Base-by-base conservation (phyloP, 257 asterid species). In the Salvia splendens region DNA sequence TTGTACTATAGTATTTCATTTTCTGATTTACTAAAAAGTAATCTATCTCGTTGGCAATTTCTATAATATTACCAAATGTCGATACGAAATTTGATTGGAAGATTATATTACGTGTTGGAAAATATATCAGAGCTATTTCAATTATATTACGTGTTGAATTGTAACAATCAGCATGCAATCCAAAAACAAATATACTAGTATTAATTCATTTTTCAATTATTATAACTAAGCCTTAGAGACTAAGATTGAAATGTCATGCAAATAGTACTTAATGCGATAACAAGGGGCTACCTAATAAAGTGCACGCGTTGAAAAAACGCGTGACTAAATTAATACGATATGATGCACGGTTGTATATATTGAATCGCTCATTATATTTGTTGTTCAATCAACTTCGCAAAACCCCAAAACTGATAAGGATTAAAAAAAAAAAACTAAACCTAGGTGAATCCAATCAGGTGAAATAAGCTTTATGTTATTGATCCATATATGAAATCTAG, bases 291-390 rank as follows among this genome's bases (percentile, higher is more conserved):
- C 69, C 65, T 7, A 57, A 72, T 61, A 68, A 77, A 68, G 79
- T 15, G n/a, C 41, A 61, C 74, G 81, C 81, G 77, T 72, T 41
- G 49, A 64, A 60, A 66, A 41, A 65, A 73, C 81, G 79, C 79
- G 72, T 73, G 69, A 30, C 14, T 4, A 11, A 61, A 61, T 46
- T 5, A 24, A 32, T 40, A 6, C 30, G 2, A 41, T 52, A 43
- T 35, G 55, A 16, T 56, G 55, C 15, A 35, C 61, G 55, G 24
- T 60, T 62, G 12, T 24, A 24, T 72, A 11, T 72, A 71, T 48
- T 50, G 16, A 15, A 48, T 54, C 53, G 28, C 67, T 46, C 61
- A 20, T 16, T 20, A 8, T 60, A 17, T 20, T 36, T 0, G 36
- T 35, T 38, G 56, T 35, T 17, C 4, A 33, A 30, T 66, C 50